phyloP scores from a whole-genome alignment of 768 basidiomycete species.

The Amylocystis lapponica region DNA sequence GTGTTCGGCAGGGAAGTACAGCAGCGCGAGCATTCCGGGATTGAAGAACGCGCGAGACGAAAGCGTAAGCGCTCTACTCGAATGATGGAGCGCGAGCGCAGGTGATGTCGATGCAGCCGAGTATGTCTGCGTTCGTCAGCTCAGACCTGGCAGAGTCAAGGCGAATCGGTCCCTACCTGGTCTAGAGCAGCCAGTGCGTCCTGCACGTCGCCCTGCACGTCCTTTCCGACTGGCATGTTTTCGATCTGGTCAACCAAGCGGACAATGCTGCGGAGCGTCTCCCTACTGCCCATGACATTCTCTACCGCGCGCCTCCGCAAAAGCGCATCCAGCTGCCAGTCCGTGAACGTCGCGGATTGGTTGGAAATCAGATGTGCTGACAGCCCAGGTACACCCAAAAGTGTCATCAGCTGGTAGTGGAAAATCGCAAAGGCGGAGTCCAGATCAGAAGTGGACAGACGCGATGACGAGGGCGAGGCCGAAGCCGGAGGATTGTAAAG shows the following conservation, averaged over 20 bases:
- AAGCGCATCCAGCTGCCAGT: constrained; percentile 82
- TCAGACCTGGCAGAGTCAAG: constrained; percentile 3
- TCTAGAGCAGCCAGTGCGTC: constrained; percentile 68
- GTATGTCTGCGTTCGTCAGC: constrained; percentile 8
- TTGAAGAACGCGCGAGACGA: constrained; percentile 92
- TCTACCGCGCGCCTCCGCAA: constrained; percentile 64
- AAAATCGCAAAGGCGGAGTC: constrained; percentile 57
- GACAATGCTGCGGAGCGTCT: constrained; percentile 77
- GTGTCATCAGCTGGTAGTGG: constrained; percentile 60
- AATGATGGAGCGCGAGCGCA: constrained; percentile 46
- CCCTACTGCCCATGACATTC: constrained; percentile 59
- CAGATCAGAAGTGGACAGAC: constrained; percentile 41
- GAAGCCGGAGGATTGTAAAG: constrained; percentile 55
- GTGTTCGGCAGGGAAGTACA: constrained; percentile 98
- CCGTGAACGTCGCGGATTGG: constrained; percentile 32
- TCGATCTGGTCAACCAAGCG: constrained; percentile 80
- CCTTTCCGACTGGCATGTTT: constrained; percentile 85
- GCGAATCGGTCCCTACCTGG: no score
- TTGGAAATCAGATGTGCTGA: constrained; percentile 39
- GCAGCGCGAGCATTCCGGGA: constrained; percentile 90
- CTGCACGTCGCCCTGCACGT: constrained; percentile 69
- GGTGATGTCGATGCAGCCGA: constrained; percentile 34
- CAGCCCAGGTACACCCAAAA: constrained; percentile 75
- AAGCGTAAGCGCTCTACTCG: constrained; percentile 54
- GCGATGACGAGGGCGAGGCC: constrained; percentile 23